Percentiles rank a stretch among this genome's conserved stretches.
Conservation (phyloP, 2,329 filamentous ascomycete species). For the Phoma herbarum region DNA sequence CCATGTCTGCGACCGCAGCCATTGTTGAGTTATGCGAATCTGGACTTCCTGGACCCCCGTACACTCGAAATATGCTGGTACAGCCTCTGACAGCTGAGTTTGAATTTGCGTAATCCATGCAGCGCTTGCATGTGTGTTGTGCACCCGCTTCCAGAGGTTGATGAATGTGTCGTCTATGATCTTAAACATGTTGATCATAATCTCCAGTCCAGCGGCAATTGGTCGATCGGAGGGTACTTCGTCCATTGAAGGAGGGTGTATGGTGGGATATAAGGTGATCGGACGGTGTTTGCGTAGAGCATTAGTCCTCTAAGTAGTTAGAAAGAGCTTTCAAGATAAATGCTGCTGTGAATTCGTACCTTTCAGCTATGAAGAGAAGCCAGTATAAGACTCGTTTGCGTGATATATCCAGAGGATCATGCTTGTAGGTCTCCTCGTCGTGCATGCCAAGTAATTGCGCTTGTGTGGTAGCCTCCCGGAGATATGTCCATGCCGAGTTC, state of each 20-base stretch:
- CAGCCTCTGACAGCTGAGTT: constrained; percentile 60
- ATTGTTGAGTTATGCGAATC: constrained; percentile 74
- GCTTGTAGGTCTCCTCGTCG: constrained; percentile 64
- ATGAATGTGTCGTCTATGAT: constrained; percentile 71
- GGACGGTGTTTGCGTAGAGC: constrained; percentile 71
- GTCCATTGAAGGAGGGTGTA: constrained; percentile 61
- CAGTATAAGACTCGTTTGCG: constrained; percentile 67
- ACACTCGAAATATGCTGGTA: constrained; percentile 64
- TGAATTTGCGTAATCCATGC: constrained; percentile 59
- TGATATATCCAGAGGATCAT: constrained; percentile 61
- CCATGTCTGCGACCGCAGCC: constrained; percentile 76
- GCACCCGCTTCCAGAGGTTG: constrained; percentile 69
- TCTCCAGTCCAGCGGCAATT: constrained; percentile 66
- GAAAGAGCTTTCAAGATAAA: neutral
- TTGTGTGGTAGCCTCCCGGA: constrained; percentile 68
- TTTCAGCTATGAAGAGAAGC: constrained; percentile 70
- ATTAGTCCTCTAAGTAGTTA: constrained; percentile 61
- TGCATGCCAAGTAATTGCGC: constrained; percentile 67
- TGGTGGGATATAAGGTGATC: constrained; percentile 68
- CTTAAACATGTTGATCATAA: constrained; percentile 68
- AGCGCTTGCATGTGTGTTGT: constrained; percentile 53
- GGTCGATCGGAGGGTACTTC: constrained; percentile 63
- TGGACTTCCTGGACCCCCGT: constrained; percentile 75
- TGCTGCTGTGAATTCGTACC: constrained; percentile 47
- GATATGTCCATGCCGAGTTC: constrained; percentile 69